Evolutionary conservation across 2,329 filamentous ascomycete species (phyloP).

Genomic region (Colletotrichum spinosum): DNA sequence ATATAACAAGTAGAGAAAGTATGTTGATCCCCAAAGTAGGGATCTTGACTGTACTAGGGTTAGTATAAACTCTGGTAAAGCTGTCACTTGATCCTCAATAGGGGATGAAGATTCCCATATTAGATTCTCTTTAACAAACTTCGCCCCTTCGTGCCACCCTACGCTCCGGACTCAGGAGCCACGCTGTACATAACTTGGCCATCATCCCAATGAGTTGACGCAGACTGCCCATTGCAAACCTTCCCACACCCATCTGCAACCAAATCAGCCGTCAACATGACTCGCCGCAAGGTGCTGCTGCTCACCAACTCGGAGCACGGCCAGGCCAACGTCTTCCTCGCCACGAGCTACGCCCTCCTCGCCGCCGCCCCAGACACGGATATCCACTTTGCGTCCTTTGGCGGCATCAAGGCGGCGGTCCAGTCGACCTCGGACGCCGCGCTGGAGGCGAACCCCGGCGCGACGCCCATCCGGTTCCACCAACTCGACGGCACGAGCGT

Average conservation of each 20-base stretch:
- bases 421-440: not conserved
- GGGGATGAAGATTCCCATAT: too few relatives aligned
- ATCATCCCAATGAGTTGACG: not conserved
- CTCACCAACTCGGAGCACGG: conserved; percentile 41
- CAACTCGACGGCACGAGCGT: conserved; percentile 1
- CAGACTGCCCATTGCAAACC: not conserved
- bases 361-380: conserved; percentile 19
- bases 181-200: too few relatives aligned
- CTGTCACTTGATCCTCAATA: too few relatives aligned
- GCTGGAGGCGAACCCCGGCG: not conserved
- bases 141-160: too few relatives aligned
- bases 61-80: too few relatives aligned
- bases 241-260: not conserved
- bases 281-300: conserved; percentile 32
- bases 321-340: conserved; percentile 43
- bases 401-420: not conserved
- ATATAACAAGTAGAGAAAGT: too few relatives aligned
- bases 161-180: too few relatives aligned
- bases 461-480: conserved; percentile 14
- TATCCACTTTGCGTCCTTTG: conserved; percentile 35
- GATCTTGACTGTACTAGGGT: too few relatives aligned
- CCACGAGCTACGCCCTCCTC: conserved; percentile 38
- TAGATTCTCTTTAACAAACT: too few relatives aligned
- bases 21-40: too few relatives aligned
- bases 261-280: not conserved